Evolutionary conservation across 202 grass and related monocot species (phyloP).

Genomic region (Hordeum pubiflorum): DNA sequence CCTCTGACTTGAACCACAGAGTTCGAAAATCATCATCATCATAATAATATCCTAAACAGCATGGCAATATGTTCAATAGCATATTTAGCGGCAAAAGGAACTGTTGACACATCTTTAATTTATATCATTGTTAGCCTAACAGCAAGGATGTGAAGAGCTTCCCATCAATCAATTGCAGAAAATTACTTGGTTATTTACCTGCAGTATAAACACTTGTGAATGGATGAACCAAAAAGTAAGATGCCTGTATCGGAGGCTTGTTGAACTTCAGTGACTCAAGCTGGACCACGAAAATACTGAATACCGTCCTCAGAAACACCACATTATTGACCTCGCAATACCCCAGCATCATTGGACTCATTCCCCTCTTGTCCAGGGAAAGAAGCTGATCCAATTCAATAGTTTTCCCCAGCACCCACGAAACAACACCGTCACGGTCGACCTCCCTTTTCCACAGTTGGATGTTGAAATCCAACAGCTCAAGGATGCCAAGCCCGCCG

Average conservation of each 20-base stretch:
- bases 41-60: background rate
- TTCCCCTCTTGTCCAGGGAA: background rate
- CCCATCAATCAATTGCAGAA: background rate
- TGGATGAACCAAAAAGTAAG: background rate
- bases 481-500: background rate
- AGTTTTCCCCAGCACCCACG: background rate
- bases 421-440: background rate
- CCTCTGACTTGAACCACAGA: background rate
- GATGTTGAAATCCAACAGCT: background rate
- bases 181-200: slow-evolving; percentile 2
- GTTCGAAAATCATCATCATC: background rate
- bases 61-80: background rate
- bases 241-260: too few species aligned
- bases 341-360: background rate
- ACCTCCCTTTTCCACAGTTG: background rate
- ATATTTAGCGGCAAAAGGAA: background rate
- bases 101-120: background rate
- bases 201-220: slow-evolving; percentile 9
- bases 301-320: background rate
- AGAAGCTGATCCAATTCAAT: background rate
- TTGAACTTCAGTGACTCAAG: background rate
- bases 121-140: background rate
- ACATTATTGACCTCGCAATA: background rate
- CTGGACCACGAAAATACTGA: background rate
- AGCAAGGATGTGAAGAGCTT: background rate